A percentile compares a stretch with the other conserved stretches of the same genome.
Evolutionary conservation across 805 yeast genomes (phyloP).

Genomic region (Priceomyces haplophilus): DNA sequence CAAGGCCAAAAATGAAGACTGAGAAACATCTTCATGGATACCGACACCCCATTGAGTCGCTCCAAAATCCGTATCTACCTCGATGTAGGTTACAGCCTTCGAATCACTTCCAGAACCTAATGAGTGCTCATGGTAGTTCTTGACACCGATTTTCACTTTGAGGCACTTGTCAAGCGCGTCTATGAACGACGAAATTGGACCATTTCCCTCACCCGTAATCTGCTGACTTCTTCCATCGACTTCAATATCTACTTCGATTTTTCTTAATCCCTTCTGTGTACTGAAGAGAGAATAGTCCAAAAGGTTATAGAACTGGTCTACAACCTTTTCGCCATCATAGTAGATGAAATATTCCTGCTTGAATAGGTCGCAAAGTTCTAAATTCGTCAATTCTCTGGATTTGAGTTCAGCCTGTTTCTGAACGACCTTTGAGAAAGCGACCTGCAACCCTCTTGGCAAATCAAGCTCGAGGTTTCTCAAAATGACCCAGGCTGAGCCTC

Average conservation of each 20-base stretch:
- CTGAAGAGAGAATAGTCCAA: conserved; percentile 48
- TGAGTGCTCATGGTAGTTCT: conserved; percentile 75
- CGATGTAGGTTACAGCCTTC: conserved; percentile 73
- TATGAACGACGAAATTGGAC: conserved; percentile 75
- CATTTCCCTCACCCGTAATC: conserved; percentile 69
- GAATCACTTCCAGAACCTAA: conserved; percentile 69
- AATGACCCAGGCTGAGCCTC: conserved; percentile 88
- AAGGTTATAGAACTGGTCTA: conserved; percentile 31
- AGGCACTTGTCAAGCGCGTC: conserved; percentile 55
- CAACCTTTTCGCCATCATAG: conserved; percentile 25
- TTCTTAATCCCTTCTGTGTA: conserved; percentile 34
- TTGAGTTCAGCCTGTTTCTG: conserved; percentile 65
- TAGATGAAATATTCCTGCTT: conserved; percentile 53
- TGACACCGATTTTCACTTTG: conserved; percentile 54
- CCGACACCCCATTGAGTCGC: conserved; percentile 83
- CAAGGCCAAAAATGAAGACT: conserved; percentile 73
- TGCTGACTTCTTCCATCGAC: conserved; percentile 39
- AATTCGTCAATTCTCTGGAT: conserved; percentile 67
- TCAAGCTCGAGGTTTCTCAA: conserved; percentile 72
- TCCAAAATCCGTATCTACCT: conserved; percentile 26
- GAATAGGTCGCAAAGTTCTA: conserved; percentile 65
- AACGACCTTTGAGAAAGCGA: conserved; percentile 68
- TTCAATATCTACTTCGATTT: conserved; percentile 48
- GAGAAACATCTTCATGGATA: conserved; percentile 83
- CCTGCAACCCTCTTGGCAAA: conserved; percentile 77